Percentiles rank a stretch among this genome's conserved stretches.
Evolutionary conservation across 208 protist genomes (phyloP).

Genomic region (Phytomonas francai): DNA sequence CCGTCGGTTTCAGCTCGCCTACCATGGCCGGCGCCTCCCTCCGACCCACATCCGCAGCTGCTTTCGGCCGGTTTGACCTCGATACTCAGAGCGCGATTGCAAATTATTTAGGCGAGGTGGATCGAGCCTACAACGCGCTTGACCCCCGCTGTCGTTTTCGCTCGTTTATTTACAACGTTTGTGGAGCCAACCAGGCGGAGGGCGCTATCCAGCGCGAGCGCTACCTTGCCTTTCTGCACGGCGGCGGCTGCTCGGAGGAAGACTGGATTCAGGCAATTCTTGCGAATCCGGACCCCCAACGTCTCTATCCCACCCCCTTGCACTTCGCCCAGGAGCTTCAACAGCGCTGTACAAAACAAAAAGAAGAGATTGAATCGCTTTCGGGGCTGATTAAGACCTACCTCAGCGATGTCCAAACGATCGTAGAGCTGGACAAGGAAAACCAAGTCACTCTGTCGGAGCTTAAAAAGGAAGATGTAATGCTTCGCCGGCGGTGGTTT

Average conservation of each 20-base stretch:
- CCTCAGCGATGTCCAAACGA: constrained; percentile 23
- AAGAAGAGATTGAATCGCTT: constrained; percentile 27
- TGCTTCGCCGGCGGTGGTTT: constrained; percentile 58
- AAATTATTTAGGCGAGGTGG: constrained; percentile 53
- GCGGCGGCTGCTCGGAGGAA: constrained; percentile 43
- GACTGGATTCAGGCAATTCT: constrained; percentile 42
- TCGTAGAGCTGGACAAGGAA: constrained; percentile 37
- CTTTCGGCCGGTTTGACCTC: constrained; percentile 24
- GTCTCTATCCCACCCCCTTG: constrained; percentile 45
- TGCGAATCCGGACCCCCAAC: constrained; percentile 41
- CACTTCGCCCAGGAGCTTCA: constrained; percentile 72
- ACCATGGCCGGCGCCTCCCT: constrained; percentile 1
- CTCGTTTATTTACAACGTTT: constrained; percentile 72
- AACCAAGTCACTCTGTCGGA: constrained; percentile 21
- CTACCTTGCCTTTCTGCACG: constrained; percentile 42
- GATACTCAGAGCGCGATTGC: constrained; percentile 40
- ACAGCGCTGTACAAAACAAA: constrained; percentile 45
- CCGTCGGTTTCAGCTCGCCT: constrained; percentile 9
- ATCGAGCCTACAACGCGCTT: constrained; percentile 63
- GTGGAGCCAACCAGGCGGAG: constrained; percentile 32
- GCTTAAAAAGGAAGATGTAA: constrained; percentile 35
- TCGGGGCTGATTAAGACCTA: constrained; percentile 28
- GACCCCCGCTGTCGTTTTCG: constrained; percentile 60
- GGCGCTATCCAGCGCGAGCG: constrained; percentile 56
- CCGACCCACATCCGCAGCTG: not conserved